These are phyloP conservation scores for Mesembryanthemum crystallinum DNA, from an alignment of 148 eudicot species.

Conservation along the genomic window DNA sequence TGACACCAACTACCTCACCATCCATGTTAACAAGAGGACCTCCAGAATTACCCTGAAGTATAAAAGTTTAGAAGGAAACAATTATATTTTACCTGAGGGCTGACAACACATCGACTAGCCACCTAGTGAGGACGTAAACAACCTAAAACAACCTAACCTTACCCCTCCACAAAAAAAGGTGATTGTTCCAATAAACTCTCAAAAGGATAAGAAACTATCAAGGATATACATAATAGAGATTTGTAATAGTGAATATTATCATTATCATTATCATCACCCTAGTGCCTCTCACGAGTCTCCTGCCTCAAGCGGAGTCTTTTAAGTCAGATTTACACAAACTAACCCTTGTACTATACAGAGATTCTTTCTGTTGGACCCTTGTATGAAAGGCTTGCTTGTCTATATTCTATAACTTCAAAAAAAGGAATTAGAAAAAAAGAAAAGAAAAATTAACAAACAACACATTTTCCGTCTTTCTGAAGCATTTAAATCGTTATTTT, in stretches of 20 bases:
- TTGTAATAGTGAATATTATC: background rate
- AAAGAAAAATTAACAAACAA: too few species aligned
- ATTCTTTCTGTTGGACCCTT: too few species aligned
- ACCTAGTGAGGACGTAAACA: background rate
- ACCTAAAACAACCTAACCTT: background rate
- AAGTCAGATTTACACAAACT: too few species aligned
- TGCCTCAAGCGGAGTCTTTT: too few species aligned
- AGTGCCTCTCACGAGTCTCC: too few species aligned
- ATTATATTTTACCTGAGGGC: background rate
- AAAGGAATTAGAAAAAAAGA: too few species aligned
- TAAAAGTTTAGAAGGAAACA: background rate
- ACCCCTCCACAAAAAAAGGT: background rate
- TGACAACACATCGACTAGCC: background rate
- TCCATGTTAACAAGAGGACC: constrained; percentile 94
- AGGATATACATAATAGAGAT: background rate
- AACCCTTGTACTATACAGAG: too few species aligned
- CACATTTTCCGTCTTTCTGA: too few species aligned
- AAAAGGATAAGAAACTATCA: background rate
- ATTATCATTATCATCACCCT: too few species aligned
- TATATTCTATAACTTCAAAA: too few species aligned
- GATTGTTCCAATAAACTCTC: background rate
- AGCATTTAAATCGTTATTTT: too few species aligned
- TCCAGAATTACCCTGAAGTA: constrained; percentile 87
- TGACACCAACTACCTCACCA: constrained; percentile 89
- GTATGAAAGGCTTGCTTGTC: too few species aligned